Conservation (phyloP, 768 basidiomycete genomes). For the Kwoniella mangroviensis region DNA sequence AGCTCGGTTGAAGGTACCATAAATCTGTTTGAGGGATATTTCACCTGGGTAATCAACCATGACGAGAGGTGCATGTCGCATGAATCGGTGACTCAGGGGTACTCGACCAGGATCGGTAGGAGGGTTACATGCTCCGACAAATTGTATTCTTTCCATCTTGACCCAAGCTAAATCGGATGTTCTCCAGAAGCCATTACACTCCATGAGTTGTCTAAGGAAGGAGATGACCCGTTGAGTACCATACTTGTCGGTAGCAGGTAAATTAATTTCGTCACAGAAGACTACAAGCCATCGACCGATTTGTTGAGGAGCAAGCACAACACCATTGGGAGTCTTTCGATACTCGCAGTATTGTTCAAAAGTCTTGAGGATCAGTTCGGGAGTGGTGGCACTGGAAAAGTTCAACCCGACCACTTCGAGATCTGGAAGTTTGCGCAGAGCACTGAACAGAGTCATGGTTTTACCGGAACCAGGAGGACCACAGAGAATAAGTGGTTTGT, state of each 20-base stretch:
- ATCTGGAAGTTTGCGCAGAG: conserved; percentile 93
- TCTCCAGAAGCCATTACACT: conserved; percentile 92
- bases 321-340: conserved; percentile 97
- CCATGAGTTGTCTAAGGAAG: conserved; percentile 95
- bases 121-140: conserved; percentile 98
- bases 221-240: conserved; percentile 98
- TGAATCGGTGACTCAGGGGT: conserved; percentile 95
- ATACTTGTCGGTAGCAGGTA: conserved; percentile 95
- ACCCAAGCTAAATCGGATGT: conserved; percentile 96
- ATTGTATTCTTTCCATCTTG: conserved; percentile 96
- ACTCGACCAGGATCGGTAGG: conserved; percentile 99
- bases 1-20: conserved; percentile 95
- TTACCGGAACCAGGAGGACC: conserved; percentile 99
- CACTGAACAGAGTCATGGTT: conserved; percentile 99
- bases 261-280: conserved; percentile 99
- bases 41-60: conserved; percentile 99
- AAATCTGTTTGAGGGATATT: conserved; percentile 94
- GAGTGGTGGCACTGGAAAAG: conserved; percentile 98
- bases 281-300: conserved; percentile 98
- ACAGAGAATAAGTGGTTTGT: conserved; percentile 96
- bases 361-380: conserved; percentile 96
- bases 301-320: conserved; percentile 88
- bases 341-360: conserved; percentile 99
- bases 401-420: conserved; percentile 99
- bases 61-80: conserved; percentile 93